Conservation (phyloP, 208 protist genomes). For the Wallacemonas rigidus region DNA sequence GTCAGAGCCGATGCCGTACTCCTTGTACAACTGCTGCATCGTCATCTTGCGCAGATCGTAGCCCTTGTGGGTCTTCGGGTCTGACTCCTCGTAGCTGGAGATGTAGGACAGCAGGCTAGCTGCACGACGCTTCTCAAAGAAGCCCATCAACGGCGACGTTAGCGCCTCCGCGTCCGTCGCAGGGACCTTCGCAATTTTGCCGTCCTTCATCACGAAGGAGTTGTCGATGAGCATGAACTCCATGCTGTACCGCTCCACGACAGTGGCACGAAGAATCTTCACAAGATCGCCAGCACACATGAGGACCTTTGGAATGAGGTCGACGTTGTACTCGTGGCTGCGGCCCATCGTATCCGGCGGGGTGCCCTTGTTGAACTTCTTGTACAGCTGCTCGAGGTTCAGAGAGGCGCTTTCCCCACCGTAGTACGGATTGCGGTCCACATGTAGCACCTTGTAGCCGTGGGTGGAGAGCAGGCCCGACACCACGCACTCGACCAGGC, state of each 20-base stretch:
- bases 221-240: conserved; percentile 99
- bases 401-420: conserved; percentile 99
- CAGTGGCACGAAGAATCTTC: conserved; percentile 97
- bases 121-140: conserved; percentile 98
- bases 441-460: conserved; percentile 99
- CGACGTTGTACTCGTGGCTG: conserved; percentile 98
- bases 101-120: conserved; percentile 95
- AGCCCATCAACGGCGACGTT: conserved; percentile 95
- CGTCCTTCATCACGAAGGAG: conserved; percentile 96
- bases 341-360: conserved; percentile 84
- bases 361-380: conserved; percentile 92
- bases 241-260: conserved; percentile 98
- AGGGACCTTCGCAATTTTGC: conserved; percentile 98
- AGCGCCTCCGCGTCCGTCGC: conserved; percentile 96
- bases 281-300: conserved; percentile 97
- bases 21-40: conserved; percentile 94
- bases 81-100: conserved; percentile 80
- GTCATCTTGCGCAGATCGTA: conserved; percentile 89
- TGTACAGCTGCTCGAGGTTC: conserved; percentile 97
- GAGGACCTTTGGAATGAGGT: conserved; percentile 99
- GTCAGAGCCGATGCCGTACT: conserved; percentile 94
- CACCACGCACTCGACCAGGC: conserved; percentile 99
- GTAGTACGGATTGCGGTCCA: conserved; percentile 99
- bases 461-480: conserved; percentile 93
- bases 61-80: conserved; percentile 93